Base-by-base conservation (phyloP, 1,284 basidiomycete genomes). In the Microbotryum violaceum region DNA sequence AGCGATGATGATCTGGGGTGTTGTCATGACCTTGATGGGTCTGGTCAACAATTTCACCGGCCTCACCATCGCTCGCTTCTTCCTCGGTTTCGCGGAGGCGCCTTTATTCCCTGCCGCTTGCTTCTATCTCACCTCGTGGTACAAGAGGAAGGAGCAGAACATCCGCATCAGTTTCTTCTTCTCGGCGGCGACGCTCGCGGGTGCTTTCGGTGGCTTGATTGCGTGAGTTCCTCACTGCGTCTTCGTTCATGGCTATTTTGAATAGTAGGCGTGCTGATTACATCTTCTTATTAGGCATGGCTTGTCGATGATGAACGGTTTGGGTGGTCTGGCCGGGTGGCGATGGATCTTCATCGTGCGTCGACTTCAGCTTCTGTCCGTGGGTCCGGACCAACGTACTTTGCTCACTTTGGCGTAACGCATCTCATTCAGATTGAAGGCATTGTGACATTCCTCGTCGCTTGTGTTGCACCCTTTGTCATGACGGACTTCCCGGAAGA, bases 81-180 rank as follows among this genome's bases (percentile, higher is more conserved):
- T 70, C 42, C 71, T 78, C 10, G 77, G 77, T 56, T 47, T 77
- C 20, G 72, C 75, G 29, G 77, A 78, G 58, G 66, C 70, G 31
- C 74, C 74, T 47, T 60, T 73, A 10, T 72, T 70, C 53, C 62
- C 67, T 16, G 62, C 2, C 58, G 63, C 60, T 65, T 56, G 20
- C 49, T 77, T 78, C 70, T 77, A 74, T 72, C 68, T 78, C 33
- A 74, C 75, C 20, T 72, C 74, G 9, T 78, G 77, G 77, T 79
- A 79, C 66, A 73, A 73, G 29, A 58, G 68, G 20, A 70, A 69
- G 48, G 77, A 78, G 65, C 70, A 71, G 12, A 71, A 73, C 53
- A 73, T 75, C 47, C 73, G 78, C 2, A 75, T 76, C 48, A 71
- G 76, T 16, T 66, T 79, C 51, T 79, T 79, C 74, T 79, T 79